phyloP scores from a whole-genome alignment of 768 basidiomycete species.

The Russula lepida region DNA sequence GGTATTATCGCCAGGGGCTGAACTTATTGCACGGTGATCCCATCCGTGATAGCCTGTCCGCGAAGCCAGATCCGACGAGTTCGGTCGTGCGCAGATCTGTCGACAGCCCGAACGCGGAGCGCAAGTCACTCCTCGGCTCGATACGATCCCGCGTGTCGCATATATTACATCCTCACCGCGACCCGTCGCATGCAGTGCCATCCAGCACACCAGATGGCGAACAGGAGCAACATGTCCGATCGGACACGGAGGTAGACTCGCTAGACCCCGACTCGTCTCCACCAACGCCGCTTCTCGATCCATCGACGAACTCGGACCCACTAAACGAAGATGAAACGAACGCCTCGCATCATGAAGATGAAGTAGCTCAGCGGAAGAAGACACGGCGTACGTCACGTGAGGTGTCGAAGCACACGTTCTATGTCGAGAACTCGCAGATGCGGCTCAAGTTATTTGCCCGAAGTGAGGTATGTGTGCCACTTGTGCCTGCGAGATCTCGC shows the following conservation, averaged over 20 bases:
- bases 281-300: constrained; percentile 62
- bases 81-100: constrained; percentile 16
- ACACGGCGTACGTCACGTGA: constrained; percentile 44
- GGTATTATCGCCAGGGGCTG: constrained; percentile 82
- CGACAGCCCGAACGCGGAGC: constrained; percentile 27
- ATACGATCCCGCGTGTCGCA: constrained; percentile 33
- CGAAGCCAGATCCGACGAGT: background rate
- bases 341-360: constrained; percentile 25
- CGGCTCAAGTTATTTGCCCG: constrained; percentile 77
- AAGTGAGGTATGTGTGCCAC: constrained; percentile 53
- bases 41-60: constrained; percentile 17
- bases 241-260: constrained; percentile 11
- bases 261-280: constrained; percentile 27
- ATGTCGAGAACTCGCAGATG: constrained; percentile 86
- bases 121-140: constrained; percentile 34
- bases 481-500: background rate
- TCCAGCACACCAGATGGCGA: background rate
- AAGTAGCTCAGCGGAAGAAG: constrained; percentile 34
- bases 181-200: constrained; percentile 4
- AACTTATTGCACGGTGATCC: constrained; percentile 45
- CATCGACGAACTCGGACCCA: constrained; percentile 67
- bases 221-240: constrained; percentile 12
- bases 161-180: background rate
- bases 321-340: constrained; percentile 28
- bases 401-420: constrained; percentile 91